These are phyloP conservation scores for Alternaria ventricosa DNA, from an alignment of 2,329 filamentous ascomycete species.

Conservation along the genomic window DNA sequence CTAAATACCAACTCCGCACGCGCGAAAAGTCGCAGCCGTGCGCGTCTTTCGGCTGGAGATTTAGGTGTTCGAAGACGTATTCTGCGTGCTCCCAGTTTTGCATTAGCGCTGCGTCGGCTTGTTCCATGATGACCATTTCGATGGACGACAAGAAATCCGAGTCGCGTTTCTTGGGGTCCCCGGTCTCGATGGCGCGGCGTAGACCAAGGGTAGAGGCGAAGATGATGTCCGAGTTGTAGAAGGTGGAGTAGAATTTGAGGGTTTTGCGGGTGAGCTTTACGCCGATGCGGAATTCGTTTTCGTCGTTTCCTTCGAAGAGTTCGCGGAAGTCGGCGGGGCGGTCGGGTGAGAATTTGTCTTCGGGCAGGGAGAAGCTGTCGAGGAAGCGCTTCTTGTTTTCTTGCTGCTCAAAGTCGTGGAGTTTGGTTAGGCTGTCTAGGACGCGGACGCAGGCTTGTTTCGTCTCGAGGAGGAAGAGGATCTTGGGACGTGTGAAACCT, in stretches of 20 bases:
- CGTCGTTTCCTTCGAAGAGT: conserved; percentile 91
- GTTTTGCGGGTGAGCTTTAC: conserved; percentile 97
- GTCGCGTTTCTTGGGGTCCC: conserved; percentile 68
- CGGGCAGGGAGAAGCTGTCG: conserved; percentile 76
- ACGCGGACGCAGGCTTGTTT: conserved; percentile 82
- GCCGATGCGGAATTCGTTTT: conserved; percentile 96
- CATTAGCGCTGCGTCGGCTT: conserved; percentile 92
- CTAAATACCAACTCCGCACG: conserved; percentile 90
- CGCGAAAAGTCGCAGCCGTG: conserved; percentile 94
- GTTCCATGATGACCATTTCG: conserved; percentile 87
- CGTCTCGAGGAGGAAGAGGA: conserved; percentile 88
- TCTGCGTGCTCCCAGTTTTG: conserved; percentile 98
- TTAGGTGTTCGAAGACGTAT: conserved; percentile 89
- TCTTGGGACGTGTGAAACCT: conserved; percentile 92
- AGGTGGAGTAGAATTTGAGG: conserved; percentile 91
- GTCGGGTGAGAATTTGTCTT: conserved; percentile 71
- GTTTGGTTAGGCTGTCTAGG: conserved; percentile 75
- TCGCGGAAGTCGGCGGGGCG: conserved; percentile 87
- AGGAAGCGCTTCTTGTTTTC: conserved; percentile 94
- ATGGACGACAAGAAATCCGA: conserved; percentile 93
- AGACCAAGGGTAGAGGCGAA: conserved; percentile 89
- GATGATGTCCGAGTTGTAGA: conserved; percentile 96
- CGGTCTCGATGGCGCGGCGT: conserved; percentile 85
- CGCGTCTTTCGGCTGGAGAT: conserved; percentile 84
- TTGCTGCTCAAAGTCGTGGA: conserved; percentile 86